These are phyloP conservation scores for Hymenoscyphus occultus DNA, from an alignment of 2,329 filamentous ascomycete species.

Conservation along the genomic window DNA sequence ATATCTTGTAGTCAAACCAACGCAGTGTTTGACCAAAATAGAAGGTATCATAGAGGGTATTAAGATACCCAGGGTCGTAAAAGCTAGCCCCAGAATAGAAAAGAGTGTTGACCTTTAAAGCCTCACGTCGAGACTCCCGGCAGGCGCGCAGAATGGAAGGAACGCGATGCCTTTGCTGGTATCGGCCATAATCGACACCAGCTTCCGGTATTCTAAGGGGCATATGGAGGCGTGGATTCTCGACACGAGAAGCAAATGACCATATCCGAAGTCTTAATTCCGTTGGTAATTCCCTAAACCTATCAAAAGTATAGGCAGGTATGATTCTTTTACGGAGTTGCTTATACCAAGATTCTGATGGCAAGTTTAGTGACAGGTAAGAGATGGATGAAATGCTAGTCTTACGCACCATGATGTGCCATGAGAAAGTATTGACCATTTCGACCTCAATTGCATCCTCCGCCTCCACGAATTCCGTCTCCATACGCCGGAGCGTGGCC, in stretches of 20 bases:
- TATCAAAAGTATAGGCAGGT: background rate
- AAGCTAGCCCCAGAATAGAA: background rate
- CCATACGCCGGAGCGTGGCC: too few species aligned
- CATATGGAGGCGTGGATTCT: background rate
- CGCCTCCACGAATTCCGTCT: too few species aligned
- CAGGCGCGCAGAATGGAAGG: background rate
- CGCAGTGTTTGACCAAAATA: background rate
- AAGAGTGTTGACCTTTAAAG: background rate
- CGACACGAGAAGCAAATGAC: constrained; percentile 1
- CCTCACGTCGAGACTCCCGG: background rate
- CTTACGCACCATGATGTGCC: background rate
- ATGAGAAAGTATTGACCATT: background rate
- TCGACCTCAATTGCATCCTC: background rate
- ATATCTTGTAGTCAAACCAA: background rate
- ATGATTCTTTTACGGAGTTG: background rate
- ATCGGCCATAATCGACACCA: background rate
- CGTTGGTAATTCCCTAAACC: background rate
- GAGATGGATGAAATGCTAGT: background rate
- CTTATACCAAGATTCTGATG: background rate
- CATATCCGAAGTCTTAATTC: background rate
- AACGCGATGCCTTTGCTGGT: background rate
- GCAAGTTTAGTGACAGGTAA: background rate
- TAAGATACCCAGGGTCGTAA: background rate
- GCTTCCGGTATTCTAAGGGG: background rate
- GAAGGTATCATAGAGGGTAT: background rate